Evolutionary conservation across 352 stramenopile genomes (phyloP).

Genomic region (Phytophthora meadii): DNA sequence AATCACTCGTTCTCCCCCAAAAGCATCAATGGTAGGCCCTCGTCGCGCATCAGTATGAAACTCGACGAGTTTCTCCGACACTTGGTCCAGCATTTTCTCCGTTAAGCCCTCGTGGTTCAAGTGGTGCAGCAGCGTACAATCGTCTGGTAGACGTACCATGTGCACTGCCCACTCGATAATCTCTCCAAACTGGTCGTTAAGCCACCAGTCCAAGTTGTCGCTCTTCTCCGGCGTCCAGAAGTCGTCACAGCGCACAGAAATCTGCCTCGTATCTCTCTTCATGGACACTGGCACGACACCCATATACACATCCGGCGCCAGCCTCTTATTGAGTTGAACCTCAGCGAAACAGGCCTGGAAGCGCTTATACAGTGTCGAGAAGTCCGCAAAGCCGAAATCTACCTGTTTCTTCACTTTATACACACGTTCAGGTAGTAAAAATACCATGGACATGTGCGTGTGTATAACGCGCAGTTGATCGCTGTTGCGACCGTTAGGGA

Average conservation of each 20-base stretch:
- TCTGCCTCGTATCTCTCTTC: constrained; percentile 53
- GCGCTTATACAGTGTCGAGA: constrained; percentile 73
- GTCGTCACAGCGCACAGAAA: constrained; percentile 68
- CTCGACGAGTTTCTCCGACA: constrained; percentile 54
- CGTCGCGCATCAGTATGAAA: constrained; percentile 68
- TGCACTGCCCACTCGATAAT: constrained; percentile 83
- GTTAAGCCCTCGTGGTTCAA: constrained; percentile 48
- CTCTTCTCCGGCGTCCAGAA: constrained; percentile 76
- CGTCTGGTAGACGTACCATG: constrained; percentile 69
- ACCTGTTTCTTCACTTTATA: constrained; percentile 86
- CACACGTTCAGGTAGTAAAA: constrained; percentile 60
- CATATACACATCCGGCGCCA: constrained; percentile 70
- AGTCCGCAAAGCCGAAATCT: constrained; percentile 78
- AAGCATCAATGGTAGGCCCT: constrained; percentile 61
- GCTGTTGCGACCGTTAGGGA: constrained; percentile 14
- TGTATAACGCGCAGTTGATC: constrained; percentile 52
- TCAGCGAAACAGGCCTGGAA: constrained; percentile 78
- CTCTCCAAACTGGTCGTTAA: constrained; percentile 71
- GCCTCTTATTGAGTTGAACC: constrained; percentile 74
- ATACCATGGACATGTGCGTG: constrained; percentile 83
- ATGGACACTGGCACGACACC: constrained; percentile 76
- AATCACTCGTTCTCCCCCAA: constrained; percentile 59
- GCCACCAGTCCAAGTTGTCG: constrained; percentile 63
- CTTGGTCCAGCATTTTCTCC: constrained; percentile 42
- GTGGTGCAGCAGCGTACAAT: constrained; percentile 51